Base-by-base conservation (phyloP, 164 flowering plant genomes). In the Dillenia turbinata region DNA sequence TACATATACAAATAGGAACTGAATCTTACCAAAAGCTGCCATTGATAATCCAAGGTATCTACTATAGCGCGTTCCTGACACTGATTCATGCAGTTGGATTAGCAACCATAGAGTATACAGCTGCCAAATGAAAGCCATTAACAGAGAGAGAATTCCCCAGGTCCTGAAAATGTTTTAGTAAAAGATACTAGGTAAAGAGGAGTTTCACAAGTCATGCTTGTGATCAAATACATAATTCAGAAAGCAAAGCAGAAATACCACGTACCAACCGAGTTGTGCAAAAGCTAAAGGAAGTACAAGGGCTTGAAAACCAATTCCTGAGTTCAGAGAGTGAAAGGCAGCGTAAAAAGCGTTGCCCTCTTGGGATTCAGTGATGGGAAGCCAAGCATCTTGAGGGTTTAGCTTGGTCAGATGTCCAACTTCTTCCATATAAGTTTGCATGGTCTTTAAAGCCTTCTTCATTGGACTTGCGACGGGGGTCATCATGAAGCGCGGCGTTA, bases 21-120 rank as follows among this genome's bases (percentile, higher is more conserved):
- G 13, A 47, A 0, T 52, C 73, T 59, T 68, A 92, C 98, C 98
- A 45, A 87, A 89, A 40, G 92, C 68, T n/a, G 85, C 90, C 33
- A 13, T 64, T 14, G 73, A 71, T n/a, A 89, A 78, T 13, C 79
- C 83, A 57, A 85, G 67, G 69, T 83, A 89, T 77, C 92, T 49
- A 62, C 83, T 77, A 75, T 78, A 85, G 12, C 96, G 88, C 7
- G 70, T 65, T 1, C 90, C 95, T 2, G 75, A 54, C 15, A 71
- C 78, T 0, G 68, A 59, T 69, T 89, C 96, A 57, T 89, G 96
- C 46, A 89, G 90, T 17, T 77, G 81, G 16, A 85, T 77, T 9
- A 85, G 74, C 13, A 86, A 58, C 77, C 82, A 82, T 0, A 74
- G 66, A 2, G 96, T 89, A 77, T 89, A 89, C 22, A 86, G 82